Evolutionary conservation across 371 early-diverging fungal species (phyloP).

Genomic region (Apophysomyces elegans): DNA sequence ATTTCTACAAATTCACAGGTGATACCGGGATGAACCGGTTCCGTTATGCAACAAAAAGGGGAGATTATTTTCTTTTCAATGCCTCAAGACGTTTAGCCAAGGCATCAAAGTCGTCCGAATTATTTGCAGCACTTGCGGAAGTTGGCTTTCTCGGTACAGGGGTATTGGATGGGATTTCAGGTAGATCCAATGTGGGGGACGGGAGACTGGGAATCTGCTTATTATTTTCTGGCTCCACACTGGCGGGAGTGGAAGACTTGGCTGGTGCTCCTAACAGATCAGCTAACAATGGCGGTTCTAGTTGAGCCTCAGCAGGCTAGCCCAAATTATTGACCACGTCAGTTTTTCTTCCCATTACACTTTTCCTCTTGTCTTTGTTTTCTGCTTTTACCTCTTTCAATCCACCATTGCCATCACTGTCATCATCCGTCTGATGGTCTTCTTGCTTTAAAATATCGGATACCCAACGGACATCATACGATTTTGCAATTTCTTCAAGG

Average conservation of each 20-base stretch:
- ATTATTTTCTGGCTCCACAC: slow-evolving; percentile 5
- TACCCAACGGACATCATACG: slow-evolving; percentile 79
- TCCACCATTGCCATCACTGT: slow-evolving; percentile 25
- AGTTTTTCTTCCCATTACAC: background rate
- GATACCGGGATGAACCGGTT: too few relatives aligned
- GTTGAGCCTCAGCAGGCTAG: background rate
- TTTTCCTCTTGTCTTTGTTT: background rate
- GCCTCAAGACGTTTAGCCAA: slow-evolving; percentile 76
- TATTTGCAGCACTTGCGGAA: slow-evolving; percentile 13
- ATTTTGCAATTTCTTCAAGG: slow-evolving; percentile 85
- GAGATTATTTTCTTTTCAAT: slow-evolving; percentile 53
- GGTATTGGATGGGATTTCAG: slow-evolving; percentile 39
- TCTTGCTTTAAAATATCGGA: slow-evolving; percentile 52
- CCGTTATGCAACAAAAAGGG: background rate
- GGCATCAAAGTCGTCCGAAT: slow-evolving; percentile 67
- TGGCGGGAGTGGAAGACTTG: slow-evolving; percentile 1
- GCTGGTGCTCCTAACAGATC: slow-evolving; percentile 1
- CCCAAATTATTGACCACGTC: slow-evolving; percentile 2
- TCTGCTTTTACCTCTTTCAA: slow-evolving; percentile 22
- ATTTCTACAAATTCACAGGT: too few relatives aligned
- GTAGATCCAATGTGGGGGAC: slow-evolving; percentile 30
- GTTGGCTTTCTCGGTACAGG: slow-evolving; percentile 32
- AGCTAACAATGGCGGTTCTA: slow-evolving; percentile 27
- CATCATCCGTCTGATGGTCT: slow-evolving; percentile 23
- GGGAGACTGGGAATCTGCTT: slow-evolving; percentile 11